Evolutionary conservation across 2,329 filamentous ascomycete genomes (phyloP), one percentile per base, ranked within the genome.

Genomic region (Fusarium anguioides): DNA sequence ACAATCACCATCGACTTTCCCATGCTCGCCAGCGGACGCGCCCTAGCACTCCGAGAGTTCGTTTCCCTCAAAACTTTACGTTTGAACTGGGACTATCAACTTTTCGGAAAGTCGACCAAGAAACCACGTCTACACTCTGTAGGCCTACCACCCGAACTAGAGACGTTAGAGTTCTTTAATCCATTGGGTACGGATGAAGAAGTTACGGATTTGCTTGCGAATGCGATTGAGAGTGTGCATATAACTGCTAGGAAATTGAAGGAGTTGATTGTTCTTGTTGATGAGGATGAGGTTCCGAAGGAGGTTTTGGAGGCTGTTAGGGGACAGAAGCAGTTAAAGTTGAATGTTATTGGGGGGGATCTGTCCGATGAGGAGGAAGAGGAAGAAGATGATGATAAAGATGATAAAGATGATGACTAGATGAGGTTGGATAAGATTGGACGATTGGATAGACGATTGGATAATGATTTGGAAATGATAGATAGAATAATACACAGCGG

Each of bases 81-180:
- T 27, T 44, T 84, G 24, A 81, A 81, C 61, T 81, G 79, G 79
- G 82, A 84, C 66, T 81, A 81, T 40, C 82, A 84, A 61, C 78
- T 84, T 2, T 83, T 83, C 31, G 82, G 82, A 15, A 77, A 77
- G 46, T 76, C 80, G 0, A 78, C 79, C n/a, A 79, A 77, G 60
- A 81, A 79, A 56, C 81, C 82, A 6, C 75, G 82, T 6, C 63
- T 84, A 44, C 77, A 81, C 54, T 83, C 81, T 0, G 81, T 84
- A 17, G 82, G 81, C 14, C 70, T 84, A 18, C 82, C 82, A 3
- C 81, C 81, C 2, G 76, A 79, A 58, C 72, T 84, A 15, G 79
- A 83, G 66, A 79, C 74, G 4, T 64, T 84, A 21, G 81, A 83
- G 50, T 82, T 84, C 56, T 79, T 82, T 58, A 81, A 81, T 55